Base-by-base conservation (phyloP, 768 basidiomycete genomes). In the Leucogyrophana mollusca region DNA sequence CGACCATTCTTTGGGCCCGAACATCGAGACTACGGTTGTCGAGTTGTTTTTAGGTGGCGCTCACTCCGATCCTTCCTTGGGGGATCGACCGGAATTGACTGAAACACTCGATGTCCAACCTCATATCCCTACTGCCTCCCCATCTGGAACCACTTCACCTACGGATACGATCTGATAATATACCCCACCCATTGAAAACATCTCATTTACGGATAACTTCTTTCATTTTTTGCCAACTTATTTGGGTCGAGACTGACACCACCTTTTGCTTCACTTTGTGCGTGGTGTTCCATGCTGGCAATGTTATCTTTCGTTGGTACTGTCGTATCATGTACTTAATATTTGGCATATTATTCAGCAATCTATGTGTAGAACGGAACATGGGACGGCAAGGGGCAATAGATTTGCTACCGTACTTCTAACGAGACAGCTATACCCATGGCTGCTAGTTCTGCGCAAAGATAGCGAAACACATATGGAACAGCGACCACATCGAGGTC, bases 371-470 rank as follows among this genome's bases (percentile, higher is more conserved):
- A 27, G 14, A 10, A 40, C 23, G 24, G 46, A 10, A 7, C 10
- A 21, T 2, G 27, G 14, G 10, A 40, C 23, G 24, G 46, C 10
- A 7, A 39, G 24, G n/a, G 16, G 33, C 16, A 34, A 20, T 3
- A 4, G 34, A 20, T 34, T 20, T n/a, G 32, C 43, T 35, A 90
- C 41, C 66, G 77, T 43, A 94, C 80, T 60, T 89, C 84, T 40
- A 98, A 68, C 39, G 90, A 89, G 41, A 98, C 78, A 27, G 87
- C 82, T 57, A 99, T 97, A 37, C 96, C 95, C 95, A 98, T 98
- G 14, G 91, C 87, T n/a, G 94, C 94, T 56, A 99, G 71, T 70
- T 99, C 96, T 2, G 94, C 89, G 61, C 94, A 94, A 9, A 97
- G 77, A 71, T 94, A 91, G 40, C 91, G 78, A 69, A 96, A 95